phyloP scores from a whole-genome alignment of 1,284 basidiomycete genomes.

The Cystobasidiaceae sp. region DNA sequence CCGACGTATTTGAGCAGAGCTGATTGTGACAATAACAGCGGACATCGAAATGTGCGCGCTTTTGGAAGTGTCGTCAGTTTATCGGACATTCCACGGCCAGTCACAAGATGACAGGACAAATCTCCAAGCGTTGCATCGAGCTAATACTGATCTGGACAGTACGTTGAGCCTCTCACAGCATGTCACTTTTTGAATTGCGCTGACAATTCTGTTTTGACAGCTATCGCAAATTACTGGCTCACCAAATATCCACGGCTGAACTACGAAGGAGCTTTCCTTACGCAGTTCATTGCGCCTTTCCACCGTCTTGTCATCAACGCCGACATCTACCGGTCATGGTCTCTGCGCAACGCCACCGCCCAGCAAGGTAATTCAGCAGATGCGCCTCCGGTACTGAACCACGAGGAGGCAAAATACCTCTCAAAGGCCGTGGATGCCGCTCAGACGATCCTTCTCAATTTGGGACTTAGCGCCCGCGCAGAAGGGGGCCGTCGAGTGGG shows the following conservation, averaged over 20 bases:
- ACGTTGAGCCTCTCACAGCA: neutral
- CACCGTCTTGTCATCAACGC: conserved; percentile 29
- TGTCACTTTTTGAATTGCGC: neutral
- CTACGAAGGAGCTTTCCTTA: conserved; percentile 29
- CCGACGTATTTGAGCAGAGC: neutral
- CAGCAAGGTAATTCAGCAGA: neutral
- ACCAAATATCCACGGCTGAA: conserved; percentile 16
- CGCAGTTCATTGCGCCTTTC: conserved; percentile 29
- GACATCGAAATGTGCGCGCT: conserved; percentile 25
- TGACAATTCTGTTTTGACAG: neutral
- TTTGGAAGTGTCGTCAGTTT: conserved; percentile 21
- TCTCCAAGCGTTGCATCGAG: conserved; percentile 13
- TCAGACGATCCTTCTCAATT: conserved; percentile 11
- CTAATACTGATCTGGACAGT: conserved; percentile 22
- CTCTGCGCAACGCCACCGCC: conserved; percentile 10
- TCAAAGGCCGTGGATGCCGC: conserved; percentile 24
- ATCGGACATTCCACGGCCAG: conserved; percentile 26
- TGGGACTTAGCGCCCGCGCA: conserved; percentile 7
- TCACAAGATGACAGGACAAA: conserved; percentile 16
- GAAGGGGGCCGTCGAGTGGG: conserved; percentile 17
- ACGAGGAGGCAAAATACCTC: conserved; percentile 25
- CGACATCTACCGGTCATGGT: conserved; percentile 26
- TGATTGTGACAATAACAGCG: neutral
- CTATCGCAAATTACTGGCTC: conserved; percentile 23
- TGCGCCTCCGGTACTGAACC: neutral